phyloP scores from a whole-genome alignment of 192 early-diverging fungal genomes.

The Thoreauomyces humboldtii region DNA sequence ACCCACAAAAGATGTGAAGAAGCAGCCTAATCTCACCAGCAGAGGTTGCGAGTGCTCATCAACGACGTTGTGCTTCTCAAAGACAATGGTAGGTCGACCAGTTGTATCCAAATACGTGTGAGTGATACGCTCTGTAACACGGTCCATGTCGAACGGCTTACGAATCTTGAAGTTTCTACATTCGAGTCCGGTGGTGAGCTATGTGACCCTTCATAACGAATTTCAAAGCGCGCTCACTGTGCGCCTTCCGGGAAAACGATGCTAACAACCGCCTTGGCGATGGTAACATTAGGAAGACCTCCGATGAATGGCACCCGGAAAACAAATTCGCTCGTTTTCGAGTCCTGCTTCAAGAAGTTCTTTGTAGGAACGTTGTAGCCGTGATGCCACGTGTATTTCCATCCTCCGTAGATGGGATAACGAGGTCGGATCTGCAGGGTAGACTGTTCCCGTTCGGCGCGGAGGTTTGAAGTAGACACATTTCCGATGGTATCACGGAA shows the following conservation, averaged over 20 bases:
- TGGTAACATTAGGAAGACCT: conserved; percentile 58
- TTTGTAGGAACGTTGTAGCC: conserved; percentile 80
- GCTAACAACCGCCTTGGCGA: conserved; percentile 64
- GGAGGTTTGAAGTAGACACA: conserved; percentile 83
- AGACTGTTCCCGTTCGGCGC: conserved; percentile 43
- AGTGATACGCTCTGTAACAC: conserved; percentile 43
- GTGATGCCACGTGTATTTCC: conserved; percentile 95
- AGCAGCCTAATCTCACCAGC: conserved; percentile 5
- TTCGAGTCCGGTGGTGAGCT: conserved; percentile 7
- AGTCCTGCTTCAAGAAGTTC: conserved; percentile 59
- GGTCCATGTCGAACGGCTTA: conserved; percentile 62
- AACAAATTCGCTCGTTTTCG: conserved; percentile 45
- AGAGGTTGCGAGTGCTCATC: conserved; percentile 54
- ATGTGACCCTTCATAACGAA: not conserved
- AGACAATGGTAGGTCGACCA: conserved; percentile 77
- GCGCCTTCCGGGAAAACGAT: conserved; percentile 93
- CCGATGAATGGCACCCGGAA: conserved; percentile 73
- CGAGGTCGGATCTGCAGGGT: conserved; percentile 81
- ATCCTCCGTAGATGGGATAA: conserved; percentile 94
- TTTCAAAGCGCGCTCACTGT: conserved; percentile 45
- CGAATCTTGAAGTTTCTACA: conserved; percentile 17
- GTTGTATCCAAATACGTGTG: conserved; percentile 88
- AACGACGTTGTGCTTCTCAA: conserved; percentile 71
- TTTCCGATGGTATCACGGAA: conserved; percentile 93
- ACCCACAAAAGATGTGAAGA: conserved; percentile 11